These are phyloP conservation scores for Lupinus albus DNA, from an alignment of 306 rosid genomes.

Conservation along the genomic window DNA sequence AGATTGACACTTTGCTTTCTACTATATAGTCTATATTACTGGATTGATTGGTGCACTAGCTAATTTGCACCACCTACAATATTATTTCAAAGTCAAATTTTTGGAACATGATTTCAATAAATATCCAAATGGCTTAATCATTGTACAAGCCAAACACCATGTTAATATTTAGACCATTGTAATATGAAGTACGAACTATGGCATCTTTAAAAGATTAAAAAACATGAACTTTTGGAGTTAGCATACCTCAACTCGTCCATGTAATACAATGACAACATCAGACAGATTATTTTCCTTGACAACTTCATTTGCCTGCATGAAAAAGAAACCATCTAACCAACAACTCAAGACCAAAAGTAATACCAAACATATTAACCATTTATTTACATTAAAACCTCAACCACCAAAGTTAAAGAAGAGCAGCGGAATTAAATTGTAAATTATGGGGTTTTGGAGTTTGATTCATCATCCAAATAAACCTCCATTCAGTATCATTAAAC, in stretches of 20 bases:
- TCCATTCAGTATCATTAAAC: too few relatives aligned
- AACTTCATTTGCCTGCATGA: conserved; percentile 87
- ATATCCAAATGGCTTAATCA: neutral
- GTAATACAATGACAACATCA: conserved; percentile 74
- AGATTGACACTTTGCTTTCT: too few relatives aligned
- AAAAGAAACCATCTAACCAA: conserved; percentile 41
- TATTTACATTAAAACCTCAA: conserved; percentile 26
- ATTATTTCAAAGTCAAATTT: neutral
- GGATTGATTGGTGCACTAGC: neutral
- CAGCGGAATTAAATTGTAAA: neutral
- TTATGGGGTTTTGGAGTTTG: too few relatives aligned
- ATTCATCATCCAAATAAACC: too few relatives aligned
- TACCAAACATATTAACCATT: conserved; percentile 21
- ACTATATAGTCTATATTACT: too few relatives aligned
- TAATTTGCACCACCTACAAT: neutral
- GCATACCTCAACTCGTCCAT: conserved; percentile 95
- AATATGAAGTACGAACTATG: conserved; percentile 6
- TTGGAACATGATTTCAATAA: neutral
- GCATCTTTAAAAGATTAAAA: conserved; percentile 25
- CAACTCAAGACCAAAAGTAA: conserved; percentile 22
- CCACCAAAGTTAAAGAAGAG: conserved; percentile 19
- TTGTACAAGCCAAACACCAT: neutral
- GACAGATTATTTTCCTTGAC: conserved; percentile 92
- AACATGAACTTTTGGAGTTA: conserved; percentile 35
- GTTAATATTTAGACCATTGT: conserved; percentile 16